Base-by-base conservation (phyloP, 441 rosid species). In the Populus hybrid region DNA sequence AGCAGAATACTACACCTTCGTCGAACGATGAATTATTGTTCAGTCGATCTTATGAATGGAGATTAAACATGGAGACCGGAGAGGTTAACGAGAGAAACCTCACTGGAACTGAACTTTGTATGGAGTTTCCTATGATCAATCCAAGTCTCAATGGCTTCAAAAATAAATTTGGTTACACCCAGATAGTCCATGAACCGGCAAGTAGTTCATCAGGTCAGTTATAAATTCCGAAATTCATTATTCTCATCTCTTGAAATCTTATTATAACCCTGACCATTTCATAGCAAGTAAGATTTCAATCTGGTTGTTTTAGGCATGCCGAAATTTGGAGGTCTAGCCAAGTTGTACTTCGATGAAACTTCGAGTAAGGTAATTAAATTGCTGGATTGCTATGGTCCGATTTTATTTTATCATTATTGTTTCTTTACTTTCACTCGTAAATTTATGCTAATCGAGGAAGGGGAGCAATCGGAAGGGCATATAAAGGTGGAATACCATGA, bases 61-160 rank as follows among this genome's bases (percentile, higher is more conserved):
- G 85, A 77, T 36, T 89, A 54, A 85, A 85, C 82, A 79, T 83
- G 85, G 35, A 50, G 70, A 83, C 85, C 0, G 85, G 90, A 61
- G 82, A 82, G 36, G 85, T 76, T 9, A 77, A 79, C 73, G 90
- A 86, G 77, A 78, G 73, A 67, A 72, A 80, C 61, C 81, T 82
- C 10, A 75, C 78, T 0, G 86, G 86, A 35, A 81, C 65, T 1
- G 63, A 76, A 1, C 78, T 57, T 71, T 79, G 87, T 10, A 74
- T 86, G 88, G 89, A 88, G 20, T 85, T 88, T 70, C 89, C 89
- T 7, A 23, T 82, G 75, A 76, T 74, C 20, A 74, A 74, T 65
- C 59, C n/a, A 38, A 21, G 40, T 8, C 23, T 35, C 20, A 64
- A 14, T 38, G 77, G 70, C 18, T 14, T 36, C 0, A 36, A 35